These are phyloP conservation scores for Diversispora eburnea DNA, from an alignment of 192 early-diverging fungal species.

Conservation along the genomic window DNA sequence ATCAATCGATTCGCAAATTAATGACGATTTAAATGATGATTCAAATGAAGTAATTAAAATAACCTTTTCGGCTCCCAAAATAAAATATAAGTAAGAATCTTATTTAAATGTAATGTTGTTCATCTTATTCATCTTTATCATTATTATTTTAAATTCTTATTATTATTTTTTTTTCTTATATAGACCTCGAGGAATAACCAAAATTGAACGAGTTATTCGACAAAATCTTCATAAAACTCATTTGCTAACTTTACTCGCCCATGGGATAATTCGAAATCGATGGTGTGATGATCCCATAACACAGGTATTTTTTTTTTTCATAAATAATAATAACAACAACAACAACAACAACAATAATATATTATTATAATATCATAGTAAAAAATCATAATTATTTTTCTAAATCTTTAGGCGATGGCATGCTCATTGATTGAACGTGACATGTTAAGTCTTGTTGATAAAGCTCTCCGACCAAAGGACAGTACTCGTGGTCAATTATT, in stretches of 20 bases:
- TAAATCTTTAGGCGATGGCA: background rate
- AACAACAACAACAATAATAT: no score
- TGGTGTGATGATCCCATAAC: constrained; percentile 51
- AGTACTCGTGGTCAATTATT: constrained; percentile 28
- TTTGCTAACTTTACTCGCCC: constrained; percentile 52
- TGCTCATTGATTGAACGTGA: constrained; percentile 27
- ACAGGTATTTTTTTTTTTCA: constrained; percentile 35
- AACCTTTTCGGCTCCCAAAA: constrained; percentile 29
- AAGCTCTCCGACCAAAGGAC: constrained; percentile 9
- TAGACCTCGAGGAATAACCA: constrained; percentile 45
- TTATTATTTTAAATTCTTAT: background rate
- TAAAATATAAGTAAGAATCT: constrained; percentile 15
- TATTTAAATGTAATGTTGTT: background rate
- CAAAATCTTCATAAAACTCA: constrained; percentile 59
- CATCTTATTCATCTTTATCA: background rate
- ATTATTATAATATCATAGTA: no score
- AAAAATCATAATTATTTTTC: no score
- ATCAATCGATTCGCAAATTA: background rate
- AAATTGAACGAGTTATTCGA: constrained; percentile 50
- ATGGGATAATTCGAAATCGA: constrained; percentile 52
- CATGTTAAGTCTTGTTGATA: constrained; percentile 30
- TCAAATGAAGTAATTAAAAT: constrained; percentile 41
- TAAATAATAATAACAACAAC: no score
- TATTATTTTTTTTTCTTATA: background rate
- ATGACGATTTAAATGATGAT: background rate